A percentile compares a stretch with the other conserved stretches of the same genome.
phyloP scores from a whole-genome alignment of 1,284 basidiomycete species.

The Rhizopogon hawkerae region DNA sequence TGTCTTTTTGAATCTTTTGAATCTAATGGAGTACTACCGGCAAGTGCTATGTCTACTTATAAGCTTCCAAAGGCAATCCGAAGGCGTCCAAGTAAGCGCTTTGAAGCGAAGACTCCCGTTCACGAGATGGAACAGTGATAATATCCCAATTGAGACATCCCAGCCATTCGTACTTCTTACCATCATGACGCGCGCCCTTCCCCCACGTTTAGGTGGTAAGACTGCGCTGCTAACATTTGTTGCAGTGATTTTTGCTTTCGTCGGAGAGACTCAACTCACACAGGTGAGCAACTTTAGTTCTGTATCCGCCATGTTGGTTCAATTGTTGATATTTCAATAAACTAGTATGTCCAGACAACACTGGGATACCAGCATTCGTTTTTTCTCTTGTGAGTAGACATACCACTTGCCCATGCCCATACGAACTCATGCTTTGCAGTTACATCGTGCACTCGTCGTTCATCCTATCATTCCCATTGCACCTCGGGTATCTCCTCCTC shows the following conservation, averaged over 20 bases:
- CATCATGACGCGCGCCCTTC: slow-evolving; percentile 11
- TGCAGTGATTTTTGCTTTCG: slow-evolving; percentile 57
- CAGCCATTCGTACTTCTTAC: not conserved
- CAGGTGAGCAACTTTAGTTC: slow-evolving; percentile 39
- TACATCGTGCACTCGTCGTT: slow-evolving; percentile 72
- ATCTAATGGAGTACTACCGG: too few relatives aligned
- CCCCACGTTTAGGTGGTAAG: slow-evolving; percentile 25
- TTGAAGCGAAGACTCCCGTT: not conserved
- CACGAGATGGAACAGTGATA: slow-evolving; percentile 1
- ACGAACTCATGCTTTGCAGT: slow-evolving; percentile 30
- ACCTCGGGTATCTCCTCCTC: slow-evolving; percentile 51
- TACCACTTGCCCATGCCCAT: slow-evolving; percentile 1
- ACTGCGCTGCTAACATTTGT: slow-evolving; percentile 26
- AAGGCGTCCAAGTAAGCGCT: not conserved
- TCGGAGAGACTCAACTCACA: slow-evolving; percentile 60
- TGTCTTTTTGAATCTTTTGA: too few relatives aligned
- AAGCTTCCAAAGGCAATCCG: too few relatives aligned
- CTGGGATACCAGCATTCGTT: slow-evolving; percentile 67
- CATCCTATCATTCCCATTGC: slow-evolving; percentile 59
- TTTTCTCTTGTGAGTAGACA: slow-evolving; percentile 60
- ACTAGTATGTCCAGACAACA: slow-evolving; percentile 65
- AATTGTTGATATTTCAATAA: not conserved
- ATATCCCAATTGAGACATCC: not conserved
- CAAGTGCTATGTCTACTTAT: too few relatives aligned
- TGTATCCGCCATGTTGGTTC: not conserved